Percentiles rank a stretch among this genome's conserved stretches.
Conservation (phyloP, 2,329 filamentous ascomycete genomes). For the Beauveria australis region DNA sequence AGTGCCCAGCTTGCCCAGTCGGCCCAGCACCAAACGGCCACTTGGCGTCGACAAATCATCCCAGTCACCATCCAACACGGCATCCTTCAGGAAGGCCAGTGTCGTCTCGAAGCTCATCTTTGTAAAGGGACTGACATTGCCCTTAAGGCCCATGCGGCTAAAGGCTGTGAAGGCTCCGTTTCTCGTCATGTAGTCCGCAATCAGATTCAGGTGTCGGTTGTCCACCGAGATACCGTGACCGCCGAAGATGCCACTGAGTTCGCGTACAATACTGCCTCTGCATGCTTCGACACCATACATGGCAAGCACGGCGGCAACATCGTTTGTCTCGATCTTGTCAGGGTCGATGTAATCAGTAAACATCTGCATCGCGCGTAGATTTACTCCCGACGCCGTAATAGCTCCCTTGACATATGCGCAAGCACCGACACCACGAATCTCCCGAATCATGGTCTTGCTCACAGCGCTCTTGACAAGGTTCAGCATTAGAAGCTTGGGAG, state of each 20-base stretch:
- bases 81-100: conserved; percentile 84
- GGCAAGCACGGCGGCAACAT: conserved; percentile 74
- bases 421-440: conserved; percentile 66
- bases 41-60: conserved; percentile 83
- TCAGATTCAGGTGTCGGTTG: conserved; percentile 84
- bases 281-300: conserved; percentile 93
- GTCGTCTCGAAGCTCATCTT: conserved; percentile 99
- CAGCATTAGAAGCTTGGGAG: conserved; percentile 88
- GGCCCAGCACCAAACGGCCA: conserved; percentile 80
- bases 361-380: conserved; percentile 83
- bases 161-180: conserved; percentile 84
- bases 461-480: conserved; percentile 79
- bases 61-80: conserved; percentile 80
- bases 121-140: conserved; percentile 83
- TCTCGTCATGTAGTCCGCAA: conserved; percentile 97
- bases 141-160: conserved; percentile 79
- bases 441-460: conserved; percentile 73
- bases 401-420: conserved; percentile 61
- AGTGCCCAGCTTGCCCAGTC: conserved; percentile 75
- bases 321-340: conserved; percentile 82
- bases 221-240: conserved; percentile 91
- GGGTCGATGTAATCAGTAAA: conserved; percentile 81
- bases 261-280: conserved; percentile 75
- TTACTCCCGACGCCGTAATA: conserved; percentile 77
- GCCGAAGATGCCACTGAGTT: conserved; percentile 78